Base-by-base conservation (phyloP, 805 yeast species). In the Naumovozyma baii region DNA sequence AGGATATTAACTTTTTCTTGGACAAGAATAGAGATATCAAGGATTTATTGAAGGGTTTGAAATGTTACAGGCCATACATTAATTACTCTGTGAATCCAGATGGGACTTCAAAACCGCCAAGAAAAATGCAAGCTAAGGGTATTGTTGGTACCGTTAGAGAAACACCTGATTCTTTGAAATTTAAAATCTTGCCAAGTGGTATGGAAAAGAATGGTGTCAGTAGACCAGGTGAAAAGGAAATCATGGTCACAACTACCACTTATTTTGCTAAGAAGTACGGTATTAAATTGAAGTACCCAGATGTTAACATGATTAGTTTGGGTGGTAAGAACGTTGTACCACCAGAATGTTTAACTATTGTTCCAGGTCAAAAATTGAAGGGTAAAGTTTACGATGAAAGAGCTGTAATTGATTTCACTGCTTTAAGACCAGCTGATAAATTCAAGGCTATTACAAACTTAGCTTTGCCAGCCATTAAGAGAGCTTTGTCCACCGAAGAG, bases 301-400 rank as follows among this genome's bases (percentile, higher is more conserved):
- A 43, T 37, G 43, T 41, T 7, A 43, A 43, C 31, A 39, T 51
- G 39, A 41, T 51, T 10, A 42, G 44, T 31, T 34, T 51, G 16
- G 50, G 53, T 30, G 52, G 50, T 37, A 39, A 40, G 18, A 47
- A 45, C 20, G 37, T 39, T 17, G 48, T 48, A 14, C 53, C 53
- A 17, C 42, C 51, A 15, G 53, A 51, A 43, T 47, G 52, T 43
- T 40, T 47, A 34, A 45, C 43, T 12, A 51, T 51, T 18, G 47
- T 49, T 30, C 52, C 53, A 25, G 52, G 55, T 31, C 53, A 51
- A 34, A 51, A 49, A 39, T 38, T 49, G 18, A 51, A 49, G 43
- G 53, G 53, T 30, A 26, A 20, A 26, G 32, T 49, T 18, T 29
- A 34, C 14, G 50, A 49, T 35, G 52, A 43, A 19, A 41, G 38